Conservation (phyloP, 352 stramenopile genomes). For the Globisporangium radiosum region DNA sequence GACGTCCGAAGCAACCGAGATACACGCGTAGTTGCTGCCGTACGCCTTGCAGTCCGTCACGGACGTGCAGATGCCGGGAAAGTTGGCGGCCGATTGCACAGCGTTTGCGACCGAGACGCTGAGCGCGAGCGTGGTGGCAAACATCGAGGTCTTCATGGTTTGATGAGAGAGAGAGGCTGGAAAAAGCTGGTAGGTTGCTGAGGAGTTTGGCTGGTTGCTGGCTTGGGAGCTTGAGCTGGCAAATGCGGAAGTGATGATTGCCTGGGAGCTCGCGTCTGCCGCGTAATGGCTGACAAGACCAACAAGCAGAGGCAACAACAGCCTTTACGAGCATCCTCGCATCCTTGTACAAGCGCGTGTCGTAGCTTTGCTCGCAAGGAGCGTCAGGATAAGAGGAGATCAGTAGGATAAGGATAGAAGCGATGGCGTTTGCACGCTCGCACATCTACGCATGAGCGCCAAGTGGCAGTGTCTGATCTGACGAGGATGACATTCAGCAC, state of each 20-base stretch:
- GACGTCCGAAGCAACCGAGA: conserved; percentile 58
- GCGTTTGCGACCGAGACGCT: conserved; percentile 5
- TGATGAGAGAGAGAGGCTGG: background rate
- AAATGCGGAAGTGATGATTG: background rate
- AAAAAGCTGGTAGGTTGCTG: background rate
- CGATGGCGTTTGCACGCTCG: too few relatives aligned
- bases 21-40: conserved; percentile 53
- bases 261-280: too few relatives aligned
- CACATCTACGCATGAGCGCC: too few relatives aligned
- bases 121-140: conserved; percentile 9
- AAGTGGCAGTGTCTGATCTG: too few relatives aligned
- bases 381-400: too few relatives aligned
- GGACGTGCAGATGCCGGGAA: conserved; percentile 42
- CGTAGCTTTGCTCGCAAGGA: too few relatives aligned
- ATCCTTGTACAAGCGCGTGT: too few relatives aligned
- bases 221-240: background rate
- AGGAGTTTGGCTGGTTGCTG: background rate
- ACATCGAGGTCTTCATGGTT: conserved; percentile 13
- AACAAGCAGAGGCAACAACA: too few relatives aligned
- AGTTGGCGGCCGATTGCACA: conserved; percentile 31
- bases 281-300: too few relatives aligned
- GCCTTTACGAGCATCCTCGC: too few relatives aligned
- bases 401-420: too few relatives aligned
- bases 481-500: too few relatives aligned
- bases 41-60: conserved; percentile 50